Percentiles rank a stretch among this genome's conserved stretches.
Conservation (phyloP, 163 green algal species). For the Chlorella variabilis region DNA sequence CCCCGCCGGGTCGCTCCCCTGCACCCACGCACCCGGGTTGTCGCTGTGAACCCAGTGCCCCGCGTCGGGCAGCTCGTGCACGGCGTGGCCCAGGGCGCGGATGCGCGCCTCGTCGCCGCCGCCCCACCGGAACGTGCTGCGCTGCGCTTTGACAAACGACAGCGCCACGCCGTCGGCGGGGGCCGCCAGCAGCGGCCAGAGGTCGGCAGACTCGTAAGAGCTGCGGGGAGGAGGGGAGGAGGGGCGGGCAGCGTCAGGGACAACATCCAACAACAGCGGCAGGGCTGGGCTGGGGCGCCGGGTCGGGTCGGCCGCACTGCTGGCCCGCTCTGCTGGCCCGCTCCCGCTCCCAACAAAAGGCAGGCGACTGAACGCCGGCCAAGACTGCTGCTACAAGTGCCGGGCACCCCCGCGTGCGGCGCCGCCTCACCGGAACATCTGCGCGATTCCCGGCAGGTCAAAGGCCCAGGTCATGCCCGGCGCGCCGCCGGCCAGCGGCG, state of each 20-base stretch:
- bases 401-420: too few relatives aligned
- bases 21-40: conserved; percentile 71
- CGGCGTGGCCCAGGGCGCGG: conserved; percentile 70
- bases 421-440: conserved; percentile 69
- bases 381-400: too few relatives aligned
- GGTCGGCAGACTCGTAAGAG: conserved; percentile 84
- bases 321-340: too few relatives aligned
- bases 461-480: conserved; percentile 76
- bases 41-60: conserved; percentile 96
- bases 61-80: conserved; percentile 82
- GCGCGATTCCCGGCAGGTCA: conserved; percentile 79
- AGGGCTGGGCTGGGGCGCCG: too few relatives aligned
- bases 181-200: conserved; percentile 83
- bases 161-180: conserved; percentile 80
- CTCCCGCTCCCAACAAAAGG: too few relatives aligned
- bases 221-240: conserved; percentile 9
- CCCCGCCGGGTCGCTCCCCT: too few relatives aligned
- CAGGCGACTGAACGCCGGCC: too few relatives aligned
- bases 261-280: too few relatives aligned
- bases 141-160: conserved; percentile 92
- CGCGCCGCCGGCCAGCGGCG: conserved; percentile 33
- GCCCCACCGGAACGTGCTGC: conserved; percentile 83
- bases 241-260: neutral
- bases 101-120: conserved; percentile 73
- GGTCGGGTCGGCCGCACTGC: too few relatives aligned